Conservation (phyloP, 1,139 yeast genomes). For the Pichia sp. region DNA sequence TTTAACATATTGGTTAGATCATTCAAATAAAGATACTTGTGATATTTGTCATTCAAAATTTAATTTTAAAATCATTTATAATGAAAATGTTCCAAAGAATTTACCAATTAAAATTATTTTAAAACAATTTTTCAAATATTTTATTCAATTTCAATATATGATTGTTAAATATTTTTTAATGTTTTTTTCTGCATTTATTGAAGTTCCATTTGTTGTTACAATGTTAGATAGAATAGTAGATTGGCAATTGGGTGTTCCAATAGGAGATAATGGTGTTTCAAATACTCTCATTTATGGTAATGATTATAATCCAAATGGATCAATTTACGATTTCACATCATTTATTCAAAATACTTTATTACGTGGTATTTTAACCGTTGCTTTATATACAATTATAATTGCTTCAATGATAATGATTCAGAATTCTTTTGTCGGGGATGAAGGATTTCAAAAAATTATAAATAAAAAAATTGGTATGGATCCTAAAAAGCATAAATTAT, state of each 20-base stretch:
- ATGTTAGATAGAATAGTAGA: constrained; percentile 14
- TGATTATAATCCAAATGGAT: constrained; percentile 1
- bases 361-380: constrained; percentile 36
- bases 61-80: constrained; percentile 64
- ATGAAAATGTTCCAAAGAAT: constrained; percentile 59
- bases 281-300: not conserved
- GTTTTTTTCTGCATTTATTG: constrained; percentile 6
- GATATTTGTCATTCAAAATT: constrained; percentile 85
- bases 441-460: constrained; percentile 54
- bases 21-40: constrained; percentile 61
- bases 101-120: constrained; percentile 50
- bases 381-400: constrained; percentile 18
- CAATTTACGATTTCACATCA: not conserved
- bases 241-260: constrained; percentile 16
- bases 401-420: constrained; percentile 31
- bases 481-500: constrained; percentile 32
- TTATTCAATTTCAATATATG: constrained; percentile 11
- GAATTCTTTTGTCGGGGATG: constrained; percentile 69
- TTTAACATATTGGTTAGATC: constrained; percentile 78
- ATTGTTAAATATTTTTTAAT: constrained; percentile 8
- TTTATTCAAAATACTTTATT: not conserved
- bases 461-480: constrained; percentile 53
- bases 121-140: constrained; percentile 31
- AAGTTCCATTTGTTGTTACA: constrained; percentile 15
- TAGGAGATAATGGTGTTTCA: constrained; percentile 4